These are phyloP conservation scores for Stevia rebaudiana DNA, from an alignment of 140 eudicot species.

Conservation along the genomic window DNA sequence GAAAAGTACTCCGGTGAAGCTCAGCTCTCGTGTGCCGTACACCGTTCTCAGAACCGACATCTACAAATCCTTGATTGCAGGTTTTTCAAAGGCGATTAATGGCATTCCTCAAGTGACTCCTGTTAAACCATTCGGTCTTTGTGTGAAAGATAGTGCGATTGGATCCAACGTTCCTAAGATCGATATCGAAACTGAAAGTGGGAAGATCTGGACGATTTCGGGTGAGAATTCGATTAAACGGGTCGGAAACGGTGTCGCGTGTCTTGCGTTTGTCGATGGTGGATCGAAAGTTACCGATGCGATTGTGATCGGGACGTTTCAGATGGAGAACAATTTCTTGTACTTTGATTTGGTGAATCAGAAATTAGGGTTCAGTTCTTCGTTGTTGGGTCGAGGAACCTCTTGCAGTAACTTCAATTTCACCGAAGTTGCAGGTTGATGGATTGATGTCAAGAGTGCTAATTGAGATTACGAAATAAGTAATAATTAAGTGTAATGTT, in stretches of 20 bases:
- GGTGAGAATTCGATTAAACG: constrained; percentile 39
- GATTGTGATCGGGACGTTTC: constrained; percentile 41
- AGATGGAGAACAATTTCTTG: constrained; percentile 32
- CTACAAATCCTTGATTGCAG: constrained; percentile 11
- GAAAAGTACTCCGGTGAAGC: constrained; percentile 17
- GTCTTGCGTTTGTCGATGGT: constrained; percentile 48
- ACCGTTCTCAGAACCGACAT: constrained; percentile 35
- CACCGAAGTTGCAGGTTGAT: not conserved
- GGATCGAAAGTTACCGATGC: constrained; percentile 21
- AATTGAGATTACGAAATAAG: too few species aligned
- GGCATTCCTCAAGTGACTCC: constrained; percentile 20
- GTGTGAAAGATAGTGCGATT: constrained; percentile 26
- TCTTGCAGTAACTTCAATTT: not conserved
- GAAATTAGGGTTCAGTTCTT: constrained; percentile 2
- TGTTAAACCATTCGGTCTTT: constrained; percentile 37
- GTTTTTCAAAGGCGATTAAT: constrained; percentile 14
- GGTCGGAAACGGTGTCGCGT: constrained; percentile 26
- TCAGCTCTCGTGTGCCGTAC: constrained; percentile 33
- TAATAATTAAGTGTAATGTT: too few species aligned
- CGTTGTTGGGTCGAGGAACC: constrained; percentile 5
- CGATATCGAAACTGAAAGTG: constrained; percentile 32
- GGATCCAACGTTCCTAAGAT: constrained; percentile 26
- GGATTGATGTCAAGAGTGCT: not conserved
- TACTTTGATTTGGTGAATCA: constrained; percentile 27
- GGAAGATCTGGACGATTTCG: constrained; percentile 37